Conservation (phyloP, 192 early-diverging fungal genomes). For the Linnemannia schmuckeri region DNA sequence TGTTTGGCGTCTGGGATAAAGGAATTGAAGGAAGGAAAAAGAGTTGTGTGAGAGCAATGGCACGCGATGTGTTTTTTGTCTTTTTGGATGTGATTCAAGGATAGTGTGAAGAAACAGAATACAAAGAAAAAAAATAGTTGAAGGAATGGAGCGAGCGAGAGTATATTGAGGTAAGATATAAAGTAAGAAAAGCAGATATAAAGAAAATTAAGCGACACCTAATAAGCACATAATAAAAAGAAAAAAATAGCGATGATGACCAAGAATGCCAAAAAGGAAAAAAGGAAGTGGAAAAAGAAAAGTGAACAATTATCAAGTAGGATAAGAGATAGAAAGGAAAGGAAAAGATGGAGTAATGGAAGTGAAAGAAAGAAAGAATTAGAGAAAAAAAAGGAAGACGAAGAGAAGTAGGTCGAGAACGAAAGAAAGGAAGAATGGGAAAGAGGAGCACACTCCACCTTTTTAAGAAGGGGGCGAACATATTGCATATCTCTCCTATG, state of each 20-base stretch:
- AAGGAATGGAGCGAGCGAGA: too few relatives aligned
- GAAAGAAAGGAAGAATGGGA: slow-evolving; percentile 1
- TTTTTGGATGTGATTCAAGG: not conserved
- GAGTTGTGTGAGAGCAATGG: not conserved
- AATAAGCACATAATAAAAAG: not conserved
- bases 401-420: slow-evolving; percentile 6
- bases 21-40: not conserved
- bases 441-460: not conserved
- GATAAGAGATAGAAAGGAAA: not conserved
- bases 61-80: not conserved
- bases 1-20: not conserved
- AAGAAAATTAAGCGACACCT: not conserved
- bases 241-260: not conserved
- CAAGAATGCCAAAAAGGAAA: not conserved
- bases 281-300: not conserved
- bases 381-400: slow-evolving; percentile 1
- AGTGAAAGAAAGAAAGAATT: not conserved
- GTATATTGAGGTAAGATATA: too few relatives aligned
- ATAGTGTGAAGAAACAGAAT: too few relatives aligned
- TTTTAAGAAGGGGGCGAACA: not conserved
- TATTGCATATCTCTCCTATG: slow-evolving; percentile 8
- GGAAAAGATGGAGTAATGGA: not conserved
- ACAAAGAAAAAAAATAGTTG: too few relatives aligned
- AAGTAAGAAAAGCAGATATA: not conserved
- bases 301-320: not conserved